Conservation (phyloP, 2,329 filamentous ascomycete genomes). For the Tolypocladium paradoxum region DNA sequence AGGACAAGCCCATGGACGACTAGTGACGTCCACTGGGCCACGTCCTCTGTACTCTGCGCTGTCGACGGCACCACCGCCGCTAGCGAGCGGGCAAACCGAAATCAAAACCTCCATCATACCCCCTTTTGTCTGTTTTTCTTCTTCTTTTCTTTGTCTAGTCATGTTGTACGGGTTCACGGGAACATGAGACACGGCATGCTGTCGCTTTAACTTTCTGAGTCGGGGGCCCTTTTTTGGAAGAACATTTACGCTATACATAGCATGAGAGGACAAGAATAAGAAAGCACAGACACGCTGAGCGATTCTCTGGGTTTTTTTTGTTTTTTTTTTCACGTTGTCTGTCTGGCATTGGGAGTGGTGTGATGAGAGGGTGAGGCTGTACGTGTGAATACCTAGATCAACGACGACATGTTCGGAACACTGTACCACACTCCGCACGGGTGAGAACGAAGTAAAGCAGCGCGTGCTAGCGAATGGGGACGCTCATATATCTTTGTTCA, state of each 20-base stretch:
- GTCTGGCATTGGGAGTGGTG: background rate
- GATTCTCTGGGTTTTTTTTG: too few relatives aligned
- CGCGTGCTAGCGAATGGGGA: background rate
- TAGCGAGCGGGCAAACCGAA: background rate
- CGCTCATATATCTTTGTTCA: background rate
- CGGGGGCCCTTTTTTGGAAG: background rate
- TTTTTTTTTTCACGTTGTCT: background rate
- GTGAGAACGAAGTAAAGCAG: background rate
- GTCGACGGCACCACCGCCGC: background rate
- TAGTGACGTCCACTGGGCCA: slow-evolving; percentile 15
- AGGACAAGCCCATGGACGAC: slow-evolving; percentile 42
- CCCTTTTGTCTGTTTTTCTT: background rate
- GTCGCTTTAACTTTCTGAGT: background rate
- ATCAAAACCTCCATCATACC: background rate
- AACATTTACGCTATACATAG: background rate
- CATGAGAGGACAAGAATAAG: background rate
- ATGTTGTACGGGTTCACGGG: slow-evolving; percentile 6
- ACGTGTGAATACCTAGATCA: background rate
- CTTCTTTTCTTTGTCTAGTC: slow-evolving; percentile 1
- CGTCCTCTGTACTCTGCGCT: background rate
- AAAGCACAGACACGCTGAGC: background rate
- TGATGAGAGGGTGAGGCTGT: background rate
- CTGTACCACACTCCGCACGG: background rate
- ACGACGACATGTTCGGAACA: background rate
- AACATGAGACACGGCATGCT: slow-evolving; percentile 3